Evolutionary conservation across 2,329 filamentous ascomycete genomes (phyloP), one percentile per base, ranked within the genome.

Genomic region (Phialemoniopsis sp.): DNA sequence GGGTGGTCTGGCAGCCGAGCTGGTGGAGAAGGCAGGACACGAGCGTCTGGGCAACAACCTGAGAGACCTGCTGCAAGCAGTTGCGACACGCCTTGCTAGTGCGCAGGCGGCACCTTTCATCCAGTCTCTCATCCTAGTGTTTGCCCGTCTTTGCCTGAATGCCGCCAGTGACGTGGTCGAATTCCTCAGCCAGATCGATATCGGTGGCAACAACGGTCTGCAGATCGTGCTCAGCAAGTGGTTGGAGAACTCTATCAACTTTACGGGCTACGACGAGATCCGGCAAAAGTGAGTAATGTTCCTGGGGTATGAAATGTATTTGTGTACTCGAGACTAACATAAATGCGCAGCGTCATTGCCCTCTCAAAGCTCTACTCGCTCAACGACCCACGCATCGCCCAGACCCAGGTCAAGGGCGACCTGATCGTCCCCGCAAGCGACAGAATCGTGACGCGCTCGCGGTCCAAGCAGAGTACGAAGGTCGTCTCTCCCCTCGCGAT

Each of bases 251-350:
- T 95, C 89, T 4, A 79, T 95, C 62, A 95, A 86, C 62, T 98
- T 98, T 64, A 89, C 89, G n/a, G 93, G 93, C 12, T 98, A 96
- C 53, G 90, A 97, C 53, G 91, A 96, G 62, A 97, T 97, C 52
- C 80, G 90, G 51, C 89, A 96, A 62, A 98, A 97, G 87, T 90
- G 70, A 62, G 82, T 70, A n/a, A 26, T 17, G n/a, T 6, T 10
- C 2, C 8, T 21, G 2, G 19, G 16, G 9, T 34, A 26, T 7
- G 13, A 13, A 32, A 15, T 8, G n/a, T 33, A 34, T 39, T 26
- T n/a, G 16, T 19, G n/a, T 9, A 12, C 17, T 14, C 21, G 14
- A n/a, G 1, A 17, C 19, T 14, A 17, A 8, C 26, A 14, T 15
- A 8, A 37, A 13, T 14, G 29, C 32, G 7, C 51, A 91, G 87